These are phyloP conservation scores for Eucalyptus leucophloia DNA, from an alignment of 345 rosid species.

Conservation along the genomic window DNA sequence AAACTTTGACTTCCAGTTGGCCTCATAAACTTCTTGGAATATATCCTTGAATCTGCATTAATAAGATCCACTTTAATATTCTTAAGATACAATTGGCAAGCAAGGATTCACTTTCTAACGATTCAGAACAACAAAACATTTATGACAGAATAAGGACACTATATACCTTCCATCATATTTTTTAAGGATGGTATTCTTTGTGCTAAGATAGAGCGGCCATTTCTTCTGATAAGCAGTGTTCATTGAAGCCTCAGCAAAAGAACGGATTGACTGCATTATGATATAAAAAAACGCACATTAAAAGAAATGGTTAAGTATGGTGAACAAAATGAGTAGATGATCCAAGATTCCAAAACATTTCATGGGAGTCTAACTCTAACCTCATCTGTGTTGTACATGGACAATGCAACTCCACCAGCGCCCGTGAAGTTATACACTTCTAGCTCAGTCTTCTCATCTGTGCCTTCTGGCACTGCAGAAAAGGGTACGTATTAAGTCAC, in stretches of 20 bases:
- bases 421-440: conserved; percentile 88
- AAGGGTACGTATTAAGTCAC: background rate
- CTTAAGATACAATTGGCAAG: background rate
- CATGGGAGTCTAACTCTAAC: conserved; percentile 11
- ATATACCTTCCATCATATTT: conserved; percentile 97
- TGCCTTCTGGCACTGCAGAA: conserved; percentile 65
- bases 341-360: background rate
- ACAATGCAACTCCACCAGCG: conserved; percentile 82
- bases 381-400: conserved; percentile 99
- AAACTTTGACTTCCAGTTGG: conserved; percentile 81
- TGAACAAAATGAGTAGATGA: background rate
- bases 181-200: conserved; percentile 96
- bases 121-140: background rate
- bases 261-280: conserved; percentile 58
- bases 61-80: background rate
- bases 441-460: conserved; percentile 53
- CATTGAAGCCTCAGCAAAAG: conserved; percentile 97
- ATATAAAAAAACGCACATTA: background rate
- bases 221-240: conserved; percentile 80
- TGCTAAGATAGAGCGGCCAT: conserved; percentile 99
- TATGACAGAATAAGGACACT: background rate
- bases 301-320: background rate
- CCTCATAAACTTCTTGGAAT: conserved; percentile 94
- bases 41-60: conserved; percentile 86
- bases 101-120: background rate